These are phyloP conservation scores for Chrysophaeum taylorii DNA, from an alignment of 352 stramenopile species.

Conservation along the genomic window DNA sequence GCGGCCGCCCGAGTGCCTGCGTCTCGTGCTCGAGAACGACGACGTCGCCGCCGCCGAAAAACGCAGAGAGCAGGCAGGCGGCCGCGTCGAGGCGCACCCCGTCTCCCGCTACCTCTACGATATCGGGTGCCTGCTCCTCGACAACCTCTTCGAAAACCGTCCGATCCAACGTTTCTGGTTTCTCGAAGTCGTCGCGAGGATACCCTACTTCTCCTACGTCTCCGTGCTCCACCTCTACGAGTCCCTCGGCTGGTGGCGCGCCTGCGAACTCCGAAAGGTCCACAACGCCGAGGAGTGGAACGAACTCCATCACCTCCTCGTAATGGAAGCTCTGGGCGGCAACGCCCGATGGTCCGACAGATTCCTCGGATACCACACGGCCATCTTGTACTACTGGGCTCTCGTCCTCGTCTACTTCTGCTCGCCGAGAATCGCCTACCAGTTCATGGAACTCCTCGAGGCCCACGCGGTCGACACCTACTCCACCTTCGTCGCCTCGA, in stretches of 20 bases:
- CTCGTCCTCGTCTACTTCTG: not conserved
- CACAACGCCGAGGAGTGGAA: slow-evolving; percentile 45
- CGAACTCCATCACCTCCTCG: slow-evolving; percentile 43
- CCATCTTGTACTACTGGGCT: slow-evolving; percentile 12
- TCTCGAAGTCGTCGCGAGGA: slow-evolving; percentile 40
- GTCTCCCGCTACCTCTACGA: slow-evolving; percentile 43
- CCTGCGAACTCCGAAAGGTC: slow-evolving; percentile 31
- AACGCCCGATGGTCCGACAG: slow-evolving; percentile 18
- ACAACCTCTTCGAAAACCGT: no score
- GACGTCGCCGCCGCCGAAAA: slow-evolving; percentile 43
- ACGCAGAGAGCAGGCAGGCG: slow-evolving; percentile 22
- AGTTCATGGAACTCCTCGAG: slow-evolving; percentile 13
- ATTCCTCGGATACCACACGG: slow-evolving; percentile 15
- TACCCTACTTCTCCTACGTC: slow-evolving; percentile 45
- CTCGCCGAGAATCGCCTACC: not conserved
- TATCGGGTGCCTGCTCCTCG: no score
- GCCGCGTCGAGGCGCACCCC: slow-evolving; percentile 34
- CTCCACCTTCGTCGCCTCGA: not conserved
- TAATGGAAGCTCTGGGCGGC: slow-evolving; percentile 44
- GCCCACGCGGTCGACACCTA: slow-evolving; percentile 11
- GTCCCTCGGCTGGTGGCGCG: slow-evolving; percentile 32
- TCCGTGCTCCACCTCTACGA: slow-evolving; percentile 44
- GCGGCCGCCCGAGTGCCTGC: no score
- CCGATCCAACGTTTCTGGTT: slow-evolving; percentile 30
- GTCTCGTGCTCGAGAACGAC: slow-evolving; percentile 37